A percentile compares a stretch with the other conserved stretches of the same genome.
phyloP scores from a whole-genome alignment of 306 rosid genomes.

The Medicago truncatula region MtrunA17r5.0-ANR NC_053045.1:236501-237000 shows the following conservation, averaged over 20 bases:
- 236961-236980: constrained; percentile 90
- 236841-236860: constrained; percentile 3
- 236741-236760: constrained; percentile 97
- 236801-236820: constrained; percentile 1
- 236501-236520: constrained; percentile 79
- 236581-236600: background rate
- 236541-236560: constrained; percentile 83
- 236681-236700: constrained; percentile 89
- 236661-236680: constrained; percentile 95
- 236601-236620: background rate
- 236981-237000: constrained; percentile 61
- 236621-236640: constrained; percentile 85
- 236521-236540: constrained; percentile 70
- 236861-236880: constrained; percentile 79
- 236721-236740: constrained; percentile 94
- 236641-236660: constrained; percentile 96
- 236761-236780: constrained; percentile 59
- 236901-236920: constrained; percentile 92
- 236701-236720: constrained; percentile 69
- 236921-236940: constrained; percentile 83
- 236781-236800: background rate
- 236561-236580: background rate
- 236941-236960: constrained; percentile 67
- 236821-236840: too few species aligned
- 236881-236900: constrained; percentile 97